phyloP scores from a whole-genome alignment of 1,284 basidiomycete species.

The Fomitopsis schrenkii region DNA sequence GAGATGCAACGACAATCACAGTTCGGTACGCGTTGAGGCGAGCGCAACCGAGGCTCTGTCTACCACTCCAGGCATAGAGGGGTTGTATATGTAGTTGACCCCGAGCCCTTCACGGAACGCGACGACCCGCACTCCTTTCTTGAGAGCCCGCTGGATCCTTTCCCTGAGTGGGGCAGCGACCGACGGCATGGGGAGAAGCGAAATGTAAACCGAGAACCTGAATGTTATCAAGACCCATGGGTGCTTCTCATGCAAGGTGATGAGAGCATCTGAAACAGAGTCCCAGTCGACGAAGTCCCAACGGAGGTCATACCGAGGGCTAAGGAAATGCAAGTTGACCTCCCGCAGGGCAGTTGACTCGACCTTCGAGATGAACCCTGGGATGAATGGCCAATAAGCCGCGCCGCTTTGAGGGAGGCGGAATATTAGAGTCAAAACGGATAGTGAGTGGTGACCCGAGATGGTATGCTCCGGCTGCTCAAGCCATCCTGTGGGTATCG shows the following conservation, averaged over 20 bases:
- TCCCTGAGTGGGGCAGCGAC: too few species aligned
- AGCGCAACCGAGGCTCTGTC: too few species aligned
- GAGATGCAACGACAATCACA: too few species aligned
- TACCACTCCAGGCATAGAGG: too few species aligned
- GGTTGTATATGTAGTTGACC: too few species aligned
- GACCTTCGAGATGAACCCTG: not conserved
- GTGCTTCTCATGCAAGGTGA: not conserved
- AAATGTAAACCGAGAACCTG: not conserved
- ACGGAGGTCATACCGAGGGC: not conserved
- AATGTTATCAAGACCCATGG: not conserved
- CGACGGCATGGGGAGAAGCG: too few species aligned
- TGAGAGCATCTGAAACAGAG: not conserved
- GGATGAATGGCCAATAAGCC: not conserved
- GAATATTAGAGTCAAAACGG: not conserved
- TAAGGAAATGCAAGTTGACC: not conserved
- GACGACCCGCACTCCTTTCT: too few species aligned
- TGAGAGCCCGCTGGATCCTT: too few species aligned
- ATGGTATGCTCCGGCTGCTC: too few species aligned
- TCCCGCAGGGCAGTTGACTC: not conserved
- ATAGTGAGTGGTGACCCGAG: not conserved
- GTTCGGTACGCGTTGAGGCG: too few species aligned
- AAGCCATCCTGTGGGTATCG: too few species aligned
- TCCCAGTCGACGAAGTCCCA: not conserved
- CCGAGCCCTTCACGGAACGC: too few species aligned
- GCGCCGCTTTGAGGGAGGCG: not conserved